Base-by-base conservation (phyloP, 495 filamentous ascomycete species). In the Aspergillus ellipticus region DNA sequence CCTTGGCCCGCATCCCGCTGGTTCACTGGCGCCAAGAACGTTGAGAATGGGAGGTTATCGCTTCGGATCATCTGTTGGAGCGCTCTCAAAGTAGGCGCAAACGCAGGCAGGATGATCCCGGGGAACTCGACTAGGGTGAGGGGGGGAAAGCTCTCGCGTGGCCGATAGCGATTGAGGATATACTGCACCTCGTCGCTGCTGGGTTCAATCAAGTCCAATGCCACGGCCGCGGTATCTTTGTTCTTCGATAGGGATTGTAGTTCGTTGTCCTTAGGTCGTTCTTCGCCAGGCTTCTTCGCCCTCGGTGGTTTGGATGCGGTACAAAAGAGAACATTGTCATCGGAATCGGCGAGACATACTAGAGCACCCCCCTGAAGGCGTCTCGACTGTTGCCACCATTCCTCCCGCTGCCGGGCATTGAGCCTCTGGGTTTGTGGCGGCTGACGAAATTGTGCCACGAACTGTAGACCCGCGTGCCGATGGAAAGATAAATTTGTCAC, bases 81-180 rank as follows among this genome's bases (percentile, higher is more conserved):
- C 6, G 83, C 85, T 56, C 73, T 67, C n/a, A 91, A 68, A 0
- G 84, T 86, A 17, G 84, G 81, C 41, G 83, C 72, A 60, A 92
- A 92, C 2, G 87, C 77, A 0, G 82, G 76, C 11, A 89, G 75
- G 1, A 92, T 71, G 4, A 92, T 71, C 8, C 82, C 83, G 0
- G 87, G 87, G 52, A 91, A 90, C 55, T 91, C 89, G 0, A 89
- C 77, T 8, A 90, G 73, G 10, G 70, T 76, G 54, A 67, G 6
- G 0, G 55, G 56, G 9, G 6, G 29, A 47, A 43, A 35, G 1
- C 10, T 31, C 9, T 3, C 19, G 3, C 48, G 19, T 4, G 54
- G 8, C 33, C 41, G 43, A 43, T 53, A 63, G 39, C 51, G 28
- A 24, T 69, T 56, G 10, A 71, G 50, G 11, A 79, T 57, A 31